Percentiles rank a stretch among this genome's conserved stretches.
phyloP scores from a whole-genome alignment of 208 protist species.

The Leptomonas seymouri region DNA sequence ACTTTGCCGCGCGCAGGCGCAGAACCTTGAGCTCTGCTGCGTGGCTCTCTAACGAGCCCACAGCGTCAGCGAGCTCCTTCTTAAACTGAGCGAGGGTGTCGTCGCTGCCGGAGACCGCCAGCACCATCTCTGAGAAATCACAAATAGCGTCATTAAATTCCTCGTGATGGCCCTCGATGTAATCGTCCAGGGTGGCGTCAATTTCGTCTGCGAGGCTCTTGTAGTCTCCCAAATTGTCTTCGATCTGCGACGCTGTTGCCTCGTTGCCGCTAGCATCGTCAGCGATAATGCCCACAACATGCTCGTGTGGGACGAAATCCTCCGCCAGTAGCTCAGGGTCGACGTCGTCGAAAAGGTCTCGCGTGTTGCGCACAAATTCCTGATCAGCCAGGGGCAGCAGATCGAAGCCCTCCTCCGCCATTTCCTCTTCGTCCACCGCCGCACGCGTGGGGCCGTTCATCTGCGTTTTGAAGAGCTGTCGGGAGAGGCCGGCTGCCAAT shows the following conservation, averaged over 20 bases:
- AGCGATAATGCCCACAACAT: constrained; percentile 79
- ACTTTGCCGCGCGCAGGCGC: constrained; percentile 71
- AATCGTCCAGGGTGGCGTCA: constrained; percentile 58
- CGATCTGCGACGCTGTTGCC: constrained; percentile 59
- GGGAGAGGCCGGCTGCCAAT: constrained; percentile 32
- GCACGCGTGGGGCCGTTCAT: background rate
- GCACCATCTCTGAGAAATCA: constrained; percentile 85
- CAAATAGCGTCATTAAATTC: constrained; percentile 84
- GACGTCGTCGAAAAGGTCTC: constrained; percentile 75
- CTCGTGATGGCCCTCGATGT: constrained; percentile 81
- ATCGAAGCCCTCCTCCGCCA: constrained; percentile 51
- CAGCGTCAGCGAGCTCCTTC: constrained; percentile 55
- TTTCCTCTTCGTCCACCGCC: constrained; percentile 36
- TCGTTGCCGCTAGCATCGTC: constrained; percentile 58
- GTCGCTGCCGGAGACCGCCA: constrained; percentile 80
- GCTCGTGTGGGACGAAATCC: constrained; percentile 77
- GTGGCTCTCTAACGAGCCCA: constrained; percentile 65
- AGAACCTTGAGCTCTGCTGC: constrained; percentile 73
- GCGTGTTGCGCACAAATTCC: constrained; percentile 66
- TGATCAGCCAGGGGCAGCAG: constrained; percentile 41
- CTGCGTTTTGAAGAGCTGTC: constrained; percentile 53
- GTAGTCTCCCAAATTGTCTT: constrained; percentile 67
- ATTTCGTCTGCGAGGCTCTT: constrained; percentile 68
- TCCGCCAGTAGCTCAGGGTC: constrained; percentile 59
- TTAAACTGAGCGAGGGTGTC: constrained; percentile 79